phyloP scores from a whole-genome alignment of 1,139 yeast species.

The Pichia kudriavzevii region DNA sequence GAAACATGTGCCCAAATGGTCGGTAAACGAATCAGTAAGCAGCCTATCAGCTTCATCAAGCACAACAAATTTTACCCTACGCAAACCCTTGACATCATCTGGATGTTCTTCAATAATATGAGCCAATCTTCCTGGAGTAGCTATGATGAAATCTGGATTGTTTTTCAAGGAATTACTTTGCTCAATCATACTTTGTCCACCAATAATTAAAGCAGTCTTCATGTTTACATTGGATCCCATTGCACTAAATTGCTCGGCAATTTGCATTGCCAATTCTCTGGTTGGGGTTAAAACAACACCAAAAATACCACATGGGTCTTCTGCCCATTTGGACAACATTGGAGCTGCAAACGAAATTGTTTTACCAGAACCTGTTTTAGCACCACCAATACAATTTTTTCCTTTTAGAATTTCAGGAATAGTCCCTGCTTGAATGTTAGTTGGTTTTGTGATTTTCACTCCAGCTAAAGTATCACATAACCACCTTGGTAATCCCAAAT shows the following conservation, averaged over 20 bases:
- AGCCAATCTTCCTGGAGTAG: conserved; percentile 96
- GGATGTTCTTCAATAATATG: conserved; percentile 86
- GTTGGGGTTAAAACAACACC: conserved; percentile 92
- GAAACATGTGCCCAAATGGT: conserved; percentile 69
- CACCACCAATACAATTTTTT: conserved; percentile 94
- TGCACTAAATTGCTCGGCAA: conserved; percentile 94
- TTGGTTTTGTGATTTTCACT: conserved; percentile 78
- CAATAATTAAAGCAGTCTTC: conserved; percentile 74
- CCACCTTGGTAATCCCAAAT: conserved; percentile 81
- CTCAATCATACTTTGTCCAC: conserved; percentile 87
- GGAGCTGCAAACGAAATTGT: conserved; percentile 97
- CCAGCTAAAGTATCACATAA: conserved; percentile 69
- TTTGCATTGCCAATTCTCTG: conserved; percentile 89
- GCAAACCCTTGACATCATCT: conserved; percentile 73
- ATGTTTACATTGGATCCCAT: conserved; percentile 86
- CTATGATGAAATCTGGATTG: conserved; percentile 89
- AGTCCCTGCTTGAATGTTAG: conserved; percentile 80
- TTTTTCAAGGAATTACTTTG: conserved; percentile 77
- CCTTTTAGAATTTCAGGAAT: conserved; percentile 81
- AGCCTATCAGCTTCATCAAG: conserved; percentile 95
- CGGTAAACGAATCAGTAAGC: conserved; percentile 74
- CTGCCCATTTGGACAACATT: conserved; percentile 88
- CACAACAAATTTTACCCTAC: conserved; percentile 71
- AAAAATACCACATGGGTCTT: conserved; percentile 87
- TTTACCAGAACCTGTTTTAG: conserved; percentile 97